Percentiles rank a stretch among this genome's conserved stretches.
Conservation (phyloP, 345 rosid species). For the Melaleuca quinquenervia region DNA sequence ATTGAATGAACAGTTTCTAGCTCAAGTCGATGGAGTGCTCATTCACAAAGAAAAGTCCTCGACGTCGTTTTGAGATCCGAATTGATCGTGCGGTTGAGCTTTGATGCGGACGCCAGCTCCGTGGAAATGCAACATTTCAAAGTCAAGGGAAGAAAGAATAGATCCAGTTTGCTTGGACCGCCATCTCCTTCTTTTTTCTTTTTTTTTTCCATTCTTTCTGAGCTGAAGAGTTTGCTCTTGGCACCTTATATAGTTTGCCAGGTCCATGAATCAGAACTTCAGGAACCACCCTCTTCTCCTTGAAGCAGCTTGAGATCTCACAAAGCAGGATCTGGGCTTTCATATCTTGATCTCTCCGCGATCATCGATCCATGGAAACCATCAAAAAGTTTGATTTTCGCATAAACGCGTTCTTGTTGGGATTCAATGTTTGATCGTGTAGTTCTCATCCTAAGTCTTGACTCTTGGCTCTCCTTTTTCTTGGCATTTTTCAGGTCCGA, state of each 20-base stretch:
- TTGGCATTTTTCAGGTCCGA: constrained; percentile 15
- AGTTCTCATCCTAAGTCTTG: neutral
- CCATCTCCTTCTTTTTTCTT: too few species aligned
- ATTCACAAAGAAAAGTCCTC: neutral
- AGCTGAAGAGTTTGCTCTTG: neutral
- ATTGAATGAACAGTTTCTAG: neutral
- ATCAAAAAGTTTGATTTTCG: neutral
- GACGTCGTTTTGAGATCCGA: neutral
- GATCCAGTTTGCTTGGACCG: neutral
- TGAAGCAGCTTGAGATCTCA: neutral
- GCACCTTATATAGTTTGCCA: neutral
- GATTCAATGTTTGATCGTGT: neutral
- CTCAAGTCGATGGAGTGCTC: neutral
- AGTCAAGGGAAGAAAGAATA: neutral
- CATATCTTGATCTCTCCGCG: neutral
- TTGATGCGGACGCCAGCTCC: neutral
- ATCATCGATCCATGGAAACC: neutral
- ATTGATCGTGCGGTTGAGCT: neutral
- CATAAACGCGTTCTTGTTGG: neutral
- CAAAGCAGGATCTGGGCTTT: neutral
- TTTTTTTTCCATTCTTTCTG: neutral
- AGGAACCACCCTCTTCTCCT: neutral
- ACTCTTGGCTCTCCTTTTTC: neutral
- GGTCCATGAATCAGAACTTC: neutral
- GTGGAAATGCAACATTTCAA: neutral